Evolutionary conservation across 495 filamentous ascomycete genomes (phyloP).

Genomic region (Hyaloscypha bicolor): DNA sequence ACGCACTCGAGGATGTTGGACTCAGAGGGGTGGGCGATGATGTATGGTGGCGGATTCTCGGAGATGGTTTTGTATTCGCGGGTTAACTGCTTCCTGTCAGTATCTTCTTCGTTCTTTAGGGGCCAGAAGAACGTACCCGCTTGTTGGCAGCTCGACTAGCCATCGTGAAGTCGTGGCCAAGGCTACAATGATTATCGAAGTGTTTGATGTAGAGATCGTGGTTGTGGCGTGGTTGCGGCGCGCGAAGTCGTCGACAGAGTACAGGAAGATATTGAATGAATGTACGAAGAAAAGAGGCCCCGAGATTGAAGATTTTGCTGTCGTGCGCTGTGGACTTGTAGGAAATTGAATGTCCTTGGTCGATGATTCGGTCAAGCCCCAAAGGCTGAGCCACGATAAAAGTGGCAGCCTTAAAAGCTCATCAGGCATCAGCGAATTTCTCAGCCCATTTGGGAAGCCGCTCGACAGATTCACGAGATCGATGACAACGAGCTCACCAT

Average conservation of each 20-base stretch:
- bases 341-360: not conserved
- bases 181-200: conserved; percentile 1
- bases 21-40: conserved; percentile 91
- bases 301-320: not conserved
- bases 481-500: conserved; percentile 12
- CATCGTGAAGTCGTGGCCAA: conserved; percentile 50
- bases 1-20: conserved; percentile 89
- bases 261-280: not conserved
- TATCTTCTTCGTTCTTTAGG: conserved; percentile 6
- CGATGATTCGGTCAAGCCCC: not conserved
- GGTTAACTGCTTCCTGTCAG: conserved; percentile 62
- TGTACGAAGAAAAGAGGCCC: not conserved
- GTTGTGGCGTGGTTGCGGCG: not conserved
- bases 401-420: not conserved
- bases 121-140: conserved; percentile 58
- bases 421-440: not conserved
- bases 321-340: conserved; percentile 1
- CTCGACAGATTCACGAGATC: not conserved
- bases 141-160: conserved; percentile 83
- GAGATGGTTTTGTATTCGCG: conserved; percentile 93
- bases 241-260: not conserved
- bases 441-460: not conserved
- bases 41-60: conserved; percentile 91
- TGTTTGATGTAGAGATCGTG: conserved; percentile 8
- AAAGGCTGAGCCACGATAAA: not conserved